Evolutionary conservation across 1,284 basidiomycete genomes (phyloP).

Genomic region (Athelia sp.): DNA sequence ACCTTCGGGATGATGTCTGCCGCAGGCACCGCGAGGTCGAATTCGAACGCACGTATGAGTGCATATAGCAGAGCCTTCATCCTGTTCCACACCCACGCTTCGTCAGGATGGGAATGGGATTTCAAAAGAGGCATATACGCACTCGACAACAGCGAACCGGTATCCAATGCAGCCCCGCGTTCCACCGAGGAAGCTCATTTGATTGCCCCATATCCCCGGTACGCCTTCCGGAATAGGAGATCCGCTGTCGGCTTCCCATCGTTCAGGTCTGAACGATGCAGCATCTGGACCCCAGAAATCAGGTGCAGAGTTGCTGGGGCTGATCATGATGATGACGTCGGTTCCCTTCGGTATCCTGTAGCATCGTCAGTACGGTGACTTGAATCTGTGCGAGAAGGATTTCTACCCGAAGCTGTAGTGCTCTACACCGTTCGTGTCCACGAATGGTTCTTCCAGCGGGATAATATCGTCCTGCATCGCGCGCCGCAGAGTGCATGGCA

Average conservation of each 20-base stretch:
- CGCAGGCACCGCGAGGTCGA: constrained; percentile 42
- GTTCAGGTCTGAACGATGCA: constrained; percentile 21
- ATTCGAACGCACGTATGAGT: constrained; percentile 51
- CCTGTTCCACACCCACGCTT: constrained; percentile 19
- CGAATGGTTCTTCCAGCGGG: constrained; percentile 44
- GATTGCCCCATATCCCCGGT: constrained; percentile 33
- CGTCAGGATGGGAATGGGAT: too few relatives aligned
- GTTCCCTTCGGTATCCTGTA: constrained; percentile 36
- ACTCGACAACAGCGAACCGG: constrained; percentile 38
- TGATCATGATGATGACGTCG: constrained; percentile 46
- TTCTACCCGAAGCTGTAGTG: constrained; percentile 29
- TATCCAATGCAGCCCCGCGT: constrained; percentile 39
- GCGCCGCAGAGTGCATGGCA: constrained; percentile 47
- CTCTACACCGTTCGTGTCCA: constrained; percentile 32
- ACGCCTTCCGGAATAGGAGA: constrained; percentile 19
- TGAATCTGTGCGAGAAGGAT: too few relatives aligned
- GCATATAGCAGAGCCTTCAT: constrained; percentile 54
- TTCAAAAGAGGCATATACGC: too few relatives aligned
- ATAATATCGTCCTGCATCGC: constrained; percentile 51
- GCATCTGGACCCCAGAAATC: too few relatives aligned
- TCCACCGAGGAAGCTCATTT: constrained; percentile 33
- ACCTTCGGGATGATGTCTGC: constrained; percentile 29
- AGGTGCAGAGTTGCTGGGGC: constrained; percentile 41
- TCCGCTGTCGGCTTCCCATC: constrained; percentile 21
- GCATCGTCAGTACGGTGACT: too few relatives aligned